Percentiles rank a stretch among this genome's conserved stretches.
phyloP scores from a whole-genome alignment of 2,329 filamentous ascomycete species.

The Bimuria novae-zelandiae region DNA sequence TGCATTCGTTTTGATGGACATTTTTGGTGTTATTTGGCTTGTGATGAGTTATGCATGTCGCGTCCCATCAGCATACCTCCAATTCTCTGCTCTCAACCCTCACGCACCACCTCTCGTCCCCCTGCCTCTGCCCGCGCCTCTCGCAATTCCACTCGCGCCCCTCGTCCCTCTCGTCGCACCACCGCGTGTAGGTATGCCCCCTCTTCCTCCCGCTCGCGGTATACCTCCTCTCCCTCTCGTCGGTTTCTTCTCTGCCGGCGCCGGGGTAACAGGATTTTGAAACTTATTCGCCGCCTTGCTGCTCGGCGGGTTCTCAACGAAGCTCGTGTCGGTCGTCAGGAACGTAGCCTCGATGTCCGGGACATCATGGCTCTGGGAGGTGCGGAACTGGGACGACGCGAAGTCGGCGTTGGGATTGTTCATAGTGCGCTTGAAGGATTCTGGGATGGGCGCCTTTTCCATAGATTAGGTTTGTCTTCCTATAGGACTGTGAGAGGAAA shows the following conservation, averaged over 20 bases:
- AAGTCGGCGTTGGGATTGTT: slow-evolving; percentile 32
- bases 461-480: not conserved
- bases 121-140: slow-evolving; percentile 39
- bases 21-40: too few relatives aligned
- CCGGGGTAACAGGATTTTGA: slow-evolving; percentile 42
- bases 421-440: slow-evolving; percentile 69
- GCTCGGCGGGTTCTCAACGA: slow-evolving; percentile 79
- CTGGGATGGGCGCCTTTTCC: slow-evolving; percentile 70
- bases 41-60: too few relatives aligned
- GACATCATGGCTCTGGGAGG: slow-evolving; percentile 29
- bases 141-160: slow-evolving; percentile 45
- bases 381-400: slow-evolving; percentile 22
- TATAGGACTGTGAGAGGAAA: not conserved
- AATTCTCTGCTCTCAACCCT: not conserved
- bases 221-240: slow-evolving; percentile 38
- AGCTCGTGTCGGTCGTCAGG: slow-evolving; percentile 90
- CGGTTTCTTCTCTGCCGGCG: slow-evolving; percentile 27
- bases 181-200: slow-evolving; percentile 42
- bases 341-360: slow-evolving; percentile 76
- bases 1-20: too few relatives aligned
- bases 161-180: slow-evolving; percentile 37
- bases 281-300: slow-evolving; percentile 54
- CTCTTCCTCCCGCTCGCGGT: slow-evolving; percentile 39
- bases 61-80: too few relatives aligned
- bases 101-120: slow-evolving; percentile 25